Evolutionary conservation across 805 yeast species (phyloP), one percentile per base, ranked within the genome.

Genomic region (Candida sonorensis): DNA sequence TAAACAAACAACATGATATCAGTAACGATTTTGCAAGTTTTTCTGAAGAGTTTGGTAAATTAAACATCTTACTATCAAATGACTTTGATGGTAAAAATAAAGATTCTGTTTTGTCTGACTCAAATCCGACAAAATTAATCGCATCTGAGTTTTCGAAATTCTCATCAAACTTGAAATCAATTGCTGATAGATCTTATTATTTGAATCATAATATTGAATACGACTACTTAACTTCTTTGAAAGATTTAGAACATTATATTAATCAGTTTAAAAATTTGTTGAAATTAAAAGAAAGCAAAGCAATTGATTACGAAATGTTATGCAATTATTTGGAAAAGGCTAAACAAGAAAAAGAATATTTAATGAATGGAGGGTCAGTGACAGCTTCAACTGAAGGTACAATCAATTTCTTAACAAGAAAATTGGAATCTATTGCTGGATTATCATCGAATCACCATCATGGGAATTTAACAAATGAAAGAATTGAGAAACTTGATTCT

Each of bases 251-350:
- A 41, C 88, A 84, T 57, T 92, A 82, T 46, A 72, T 81, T 27
- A 64, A 62, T 30, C 73, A 81, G 15, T 61, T 82, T 44, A 76
- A 76, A 48, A 74, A 69, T 40, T 61, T 90, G 37, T 72, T 92
- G 33, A 87, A 81, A 50, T 67, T 83, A 35, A 86, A 90, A 43
- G 97, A 90, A 50, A 87, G 86, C 51, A 88, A 88, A 55, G 88
- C 84, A 46, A 72, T 90, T 17, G 98, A 90, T 54, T 79, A 81
- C 49, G 97, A 92, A 51, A 94, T 83, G 31, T 64, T 90, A 27
- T 72, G 75, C 24, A 94, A 82, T 34, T 90, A 90, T 58, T 62
- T 87, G 35, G 66, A 68, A 25, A 81, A 84, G 48, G 77, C 94
- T 0, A 67, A 72, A 30, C 61, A 62, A 24, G 97, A 90, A 44